Conservation (phyloP, 345 rosid species). For the Cardamine chenopodiifolia region DNA sequence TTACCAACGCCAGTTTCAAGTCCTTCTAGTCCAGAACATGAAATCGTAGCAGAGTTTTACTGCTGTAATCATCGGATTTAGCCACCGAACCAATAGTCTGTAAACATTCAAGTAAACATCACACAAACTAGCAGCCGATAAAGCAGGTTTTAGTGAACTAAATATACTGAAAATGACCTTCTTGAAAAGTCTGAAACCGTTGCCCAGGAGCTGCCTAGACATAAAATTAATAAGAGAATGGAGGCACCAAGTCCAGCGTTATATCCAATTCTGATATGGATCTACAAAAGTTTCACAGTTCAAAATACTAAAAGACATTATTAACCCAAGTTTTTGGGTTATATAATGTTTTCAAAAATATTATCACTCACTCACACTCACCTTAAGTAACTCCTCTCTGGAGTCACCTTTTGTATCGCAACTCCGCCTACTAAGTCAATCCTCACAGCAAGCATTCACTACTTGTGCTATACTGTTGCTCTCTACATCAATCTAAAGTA, state of each 20-base stretch:
- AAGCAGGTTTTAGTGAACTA: background rate
- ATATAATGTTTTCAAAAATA: background rate
- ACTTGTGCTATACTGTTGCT: constrained; percentile 60
- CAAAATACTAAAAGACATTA: background rate
- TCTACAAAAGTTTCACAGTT: constrained; percentile 49
- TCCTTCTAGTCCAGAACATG: constrained; percentile 19
- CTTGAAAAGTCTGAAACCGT: constrained; percentile 82
- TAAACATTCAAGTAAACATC: constrained; percentile 15
- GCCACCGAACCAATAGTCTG: constrained; percentile 71
- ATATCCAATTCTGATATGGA: constrained; percentile 73
- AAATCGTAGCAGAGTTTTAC: constrained; percentile 39
- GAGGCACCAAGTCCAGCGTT: constrained; percentile 88
- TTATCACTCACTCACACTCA: constrained; percentile 54
- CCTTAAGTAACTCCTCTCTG: constrained; percentile 86
- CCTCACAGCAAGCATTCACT: constrained; percentile 69
- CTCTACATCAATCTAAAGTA: constrained; percentile 65
- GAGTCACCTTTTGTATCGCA: constrained; percentile 69
- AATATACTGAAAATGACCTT: constrained; percentile 55
- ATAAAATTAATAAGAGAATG: constrained; percentile 79
- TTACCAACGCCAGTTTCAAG: constrained; percentile 9
- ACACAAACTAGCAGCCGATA: background rate
- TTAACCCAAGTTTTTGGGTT: background rate
- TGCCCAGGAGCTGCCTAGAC: constrained; percentile 86
- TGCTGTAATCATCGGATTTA: constrained; percentile 51
- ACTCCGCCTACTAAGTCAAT: constrained; percentile 79